These are phyloP conservation scores for Calocera viscosa DNA, from an alignment of 768 basidiomycete genomes.

Conservation along the genomic window DNA sequence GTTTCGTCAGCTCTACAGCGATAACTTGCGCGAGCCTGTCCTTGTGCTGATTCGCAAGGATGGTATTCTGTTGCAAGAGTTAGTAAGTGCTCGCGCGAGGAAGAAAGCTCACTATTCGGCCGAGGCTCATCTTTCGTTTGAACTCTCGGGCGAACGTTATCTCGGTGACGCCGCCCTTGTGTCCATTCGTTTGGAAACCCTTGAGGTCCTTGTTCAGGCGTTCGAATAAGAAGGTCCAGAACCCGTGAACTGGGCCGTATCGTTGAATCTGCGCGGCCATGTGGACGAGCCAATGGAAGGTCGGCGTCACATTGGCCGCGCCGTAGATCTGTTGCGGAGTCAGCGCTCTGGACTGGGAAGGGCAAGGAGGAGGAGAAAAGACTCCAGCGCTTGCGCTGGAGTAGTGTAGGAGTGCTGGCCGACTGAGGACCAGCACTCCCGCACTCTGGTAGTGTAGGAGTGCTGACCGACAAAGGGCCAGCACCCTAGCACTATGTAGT, in stretches of 20 bases:
- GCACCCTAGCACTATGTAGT: too few species aligned
- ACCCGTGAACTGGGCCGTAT: constrained; percentile 30
- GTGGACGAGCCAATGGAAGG: constrained; percentile 31
- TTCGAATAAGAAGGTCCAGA: constrained; percentile 32
- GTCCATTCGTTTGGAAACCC: constrained; percentile 27
- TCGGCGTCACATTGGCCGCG: constrained; percentile 25
- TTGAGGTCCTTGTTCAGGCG: constrained; percentile 30
- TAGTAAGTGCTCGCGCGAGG: neutral
- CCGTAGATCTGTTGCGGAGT: constrained; percentile 26
- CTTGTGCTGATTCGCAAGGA: neutral
- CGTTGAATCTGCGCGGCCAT: constrained; percentile 21
- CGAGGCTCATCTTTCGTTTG: neutral
- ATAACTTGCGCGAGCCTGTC: neutral
- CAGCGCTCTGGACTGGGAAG: neutral
- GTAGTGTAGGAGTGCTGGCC: neutral
- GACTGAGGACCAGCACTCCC: neutral
- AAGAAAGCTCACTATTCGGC: neutral
- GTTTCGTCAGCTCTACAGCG: neutral
- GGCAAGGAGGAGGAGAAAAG: too few species aligned
- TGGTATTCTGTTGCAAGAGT: neutral
- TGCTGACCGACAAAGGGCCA: neutral
- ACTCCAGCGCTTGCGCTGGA: too few species aligned
- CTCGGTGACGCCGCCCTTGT: constrained; percentile 26
- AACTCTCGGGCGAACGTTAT: constrained; percentile 26
- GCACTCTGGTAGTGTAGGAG: neutral